Evolutionary conservation across 768 basidiomycete species (phyloP), one percentile per base, ranked within the genome.

Genomic region (Leccinum subtestaceum): DNA sequence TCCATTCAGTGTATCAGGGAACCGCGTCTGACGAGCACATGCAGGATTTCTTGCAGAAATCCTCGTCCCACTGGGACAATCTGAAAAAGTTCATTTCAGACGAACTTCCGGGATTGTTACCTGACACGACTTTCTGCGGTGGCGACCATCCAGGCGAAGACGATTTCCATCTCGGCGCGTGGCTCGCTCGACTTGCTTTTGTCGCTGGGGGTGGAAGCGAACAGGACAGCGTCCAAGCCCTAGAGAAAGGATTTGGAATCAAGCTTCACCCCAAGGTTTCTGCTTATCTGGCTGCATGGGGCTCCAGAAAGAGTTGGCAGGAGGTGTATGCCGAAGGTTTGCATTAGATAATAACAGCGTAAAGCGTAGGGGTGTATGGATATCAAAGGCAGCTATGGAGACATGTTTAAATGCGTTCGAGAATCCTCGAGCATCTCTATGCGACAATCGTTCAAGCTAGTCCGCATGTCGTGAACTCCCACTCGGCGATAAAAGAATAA

Each of bases 391-490:
- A 19, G 38, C 17, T 62, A 62, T 5, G 55, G 46, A 45, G 69
- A 66, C 38, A 45, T 32, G 29, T 76, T 70, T 36, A 81, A 63
- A 29, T 79, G 79, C 19, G 80, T 80, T 29, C 77, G 75, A 7
- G 86, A 84, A 17, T 86, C 74, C 50, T 79, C 82, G 51, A 84
- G 73, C 81, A 88, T 86, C 68, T 87, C 87, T 61, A 83, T 68
- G 29, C 81, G 80, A 62, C 84, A 88, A 51, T 87, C 86, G 54
- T 82, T 75, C 66, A 89, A 74, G 54, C 88, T 89, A 54, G 8
- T 11, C 31, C 15, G 31, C 43, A 25, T 23, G 7, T 47, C 50
- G 25, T 58, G 19, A 55, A 17, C 48, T 15, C 19, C 29, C 50
- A 10, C 13, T 10, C 31, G 17, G 21, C 21, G 10, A 40, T 23